Conservation (phyloP, 2,329 filamentous ascomycete species). For the Rosellinia necatrix region DNA sequence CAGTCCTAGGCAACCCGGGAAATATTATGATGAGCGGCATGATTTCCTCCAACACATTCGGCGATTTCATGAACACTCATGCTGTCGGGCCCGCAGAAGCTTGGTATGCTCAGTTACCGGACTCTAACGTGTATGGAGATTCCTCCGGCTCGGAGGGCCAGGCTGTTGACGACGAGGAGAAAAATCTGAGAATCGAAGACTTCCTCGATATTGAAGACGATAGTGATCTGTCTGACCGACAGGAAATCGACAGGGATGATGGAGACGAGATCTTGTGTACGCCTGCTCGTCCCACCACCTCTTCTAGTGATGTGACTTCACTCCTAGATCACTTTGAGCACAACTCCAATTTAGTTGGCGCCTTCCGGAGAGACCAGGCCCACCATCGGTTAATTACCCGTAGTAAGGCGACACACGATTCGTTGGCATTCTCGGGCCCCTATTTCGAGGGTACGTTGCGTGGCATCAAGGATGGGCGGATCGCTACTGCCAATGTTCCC, state of each 20-base stretch:
- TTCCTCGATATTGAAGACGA: constrained; percentile 71
- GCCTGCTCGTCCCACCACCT: constrained; percentile 54
- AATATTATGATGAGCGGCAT: constrained; percentile 82
- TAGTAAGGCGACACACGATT: constrained; percentile 64
- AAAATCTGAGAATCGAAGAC: constrained; percentile 69
- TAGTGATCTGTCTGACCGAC: constrained; percentile 62
- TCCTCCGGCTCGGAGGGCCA: constrained; percentile 56
- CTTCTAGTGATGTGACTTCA: constrained; percentile 55
- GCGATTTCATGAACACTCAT: constrained; percentile 64
- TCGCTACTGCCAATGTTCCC: constrained; percentile 68
- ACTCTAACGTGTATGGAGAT: constrained; percentile 54
- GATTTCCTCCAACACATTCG: constrained; percentile 60
- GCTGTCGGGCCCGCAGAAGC: constrained; percentile 75
- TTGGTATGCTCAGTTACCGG: constrained; percentile 71
- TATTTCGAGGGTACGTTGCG: constrained; percentile 64
- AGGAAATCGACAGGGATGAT: constrained; percentile 47
- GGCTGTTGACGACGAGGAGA: constrained; percentile 67
- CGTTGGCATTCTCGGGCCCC: constrained; percentile 64
- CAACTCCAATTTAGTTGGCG: constrained; percentile 70
- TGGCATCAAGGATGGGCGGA: constrained; percentile 68
- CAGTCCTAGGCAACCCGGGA: constrained; percentile 69
- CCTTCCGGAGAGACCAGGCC: constrained; percentile 74
- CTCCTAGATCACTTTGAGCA: constrained; percentile 71
- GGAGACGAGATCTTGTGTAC: constrained; percentile 55
- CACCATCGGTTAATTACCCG: constrained; percentile 64